Evolutionary conservation across 2,329 filamentous ascomycete genomes (phyloP).

Genomic region (Beauveria varroae): DNA sequence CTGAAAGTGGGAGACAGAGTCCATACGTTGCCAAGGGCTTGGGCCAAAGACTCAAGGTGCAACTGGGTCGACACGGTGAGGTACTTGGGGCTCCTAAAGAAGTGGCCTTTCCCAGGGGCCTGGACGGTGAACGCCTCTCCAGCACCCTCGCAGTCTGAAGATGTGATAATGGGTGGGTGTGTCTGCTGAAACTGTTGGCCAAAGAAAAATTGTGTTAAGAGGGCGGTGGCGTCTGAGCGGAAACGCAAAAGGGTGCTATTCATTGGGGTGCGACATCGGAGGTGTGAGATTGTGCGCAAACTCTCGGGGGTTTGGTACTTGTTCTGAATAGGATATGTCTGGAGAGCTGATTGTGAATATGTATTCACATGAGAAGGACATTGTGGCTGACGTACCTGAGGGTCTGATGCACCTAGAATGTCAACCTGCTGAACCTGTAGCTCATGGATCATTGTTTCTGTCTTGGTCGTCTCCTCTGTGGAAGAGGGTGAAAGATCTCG

Average conservation of each 20-base stretch:
- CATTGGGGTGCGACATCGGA: conserved; percentile 73
- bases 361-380: background rate
- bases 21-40: conserved; percentile 87
- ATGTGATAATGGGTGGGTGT: conserved; percentile 90
- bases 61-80: conserved; percentile 92
- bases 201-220: conserved; percentile 69
- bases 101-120: conserved; percentile 39
- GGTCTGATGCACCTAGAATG: conserved; percentile 69
- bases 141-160: conserved; percentile 93
- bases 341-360: background rate
- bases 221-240: conserved; percentile 70
- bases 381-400: conserved; percentile 52
- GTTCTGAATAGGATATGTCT: conserved; percentile 92
- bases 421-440: conserved; percentile 64
- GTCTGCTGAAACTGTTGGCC: conserved; percentile 67
- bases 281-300: conserved; percentile 78
- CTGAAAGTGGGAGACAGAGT: conserved; percentile 89
- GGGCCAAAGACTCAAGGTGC: conserved; percentile 85
- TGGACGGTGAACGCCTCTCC: conserved; percentile 82
- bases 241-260: conserved; percentile 76
- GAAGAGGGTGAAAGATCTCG: background rate
- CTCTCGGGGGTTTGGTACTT: conserved; percentile 91
- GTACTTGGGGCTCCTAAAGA: conserved; percentile 86
- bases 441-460: conserved; percentile 49
- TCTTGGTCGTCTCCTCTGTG: background rate